Evolutionary conservation across 257 asterid genomes (phyloP).

Genomic region (Anisodus tanguticus): DNA sequence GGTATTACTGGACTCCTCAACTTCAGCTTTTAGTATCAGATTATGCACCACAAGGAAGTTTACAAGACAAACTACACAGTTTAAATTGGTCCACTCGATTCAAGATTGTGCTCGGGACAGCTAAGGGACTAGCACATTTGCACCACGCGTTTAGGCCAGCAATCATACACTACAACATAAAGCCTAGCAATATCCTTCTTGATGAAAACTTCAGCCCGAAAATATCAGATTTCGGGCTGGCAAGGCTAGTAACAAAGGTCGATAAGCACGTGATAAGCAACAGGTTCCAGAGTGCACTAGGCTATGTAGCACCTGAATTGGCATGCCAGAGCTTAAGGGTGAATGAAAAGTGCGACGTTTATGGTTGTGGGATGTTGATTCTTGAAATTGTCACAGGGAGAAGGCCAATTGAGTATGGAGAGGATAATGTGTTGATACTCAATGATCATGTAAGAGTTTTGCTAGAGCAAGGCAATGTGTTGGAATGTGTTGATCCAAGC

Average conservation of each 20-base stretch:
- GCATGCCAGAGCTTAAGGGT: conserved; percentile 91
- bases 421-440: conserved; percentile 75
- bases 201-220: conserved; percentile 73
- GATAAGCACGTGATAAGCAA: conserved; percentile 65
- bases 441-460: conserved; percentile 76
- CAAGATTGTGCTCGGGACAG: conserved; percentile 73
- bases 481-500: conserved; percentile 71
- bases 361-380: conserved; percentile 82
- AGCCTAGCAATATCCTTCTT: conserved; percentile 80
- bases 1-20: conserved; percentile 94
- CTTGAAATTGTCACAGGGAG: conserved; percentile 84
- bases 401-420: conserved; percentile 83
- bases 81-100: conserved; percentile 63
- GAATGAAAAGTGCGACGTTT: conserved; percentile 88
- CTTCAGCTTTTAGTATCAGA: conserved; percentile 81
- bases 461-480: conserved; percentile 79
- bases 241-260: conserved; percentile 63
- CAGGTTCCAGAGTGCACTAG: conserved; percentile 75
- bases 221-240: conserved; percentile 80
- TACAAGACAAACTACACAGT: conserved; percentile 65
- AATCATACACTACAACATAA: conserved; percentile 79
- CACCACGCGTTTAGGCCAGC: conserved; percentile 82
- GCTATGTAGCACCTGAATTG: conserved; percentile 88
- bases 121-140: conserved; percentile 85
- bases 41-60: conserved; percentile 62